Evolutionary conservation across 441 rosid genomes (phyloP).

Genomic region (Geranium incanum): DNA sequence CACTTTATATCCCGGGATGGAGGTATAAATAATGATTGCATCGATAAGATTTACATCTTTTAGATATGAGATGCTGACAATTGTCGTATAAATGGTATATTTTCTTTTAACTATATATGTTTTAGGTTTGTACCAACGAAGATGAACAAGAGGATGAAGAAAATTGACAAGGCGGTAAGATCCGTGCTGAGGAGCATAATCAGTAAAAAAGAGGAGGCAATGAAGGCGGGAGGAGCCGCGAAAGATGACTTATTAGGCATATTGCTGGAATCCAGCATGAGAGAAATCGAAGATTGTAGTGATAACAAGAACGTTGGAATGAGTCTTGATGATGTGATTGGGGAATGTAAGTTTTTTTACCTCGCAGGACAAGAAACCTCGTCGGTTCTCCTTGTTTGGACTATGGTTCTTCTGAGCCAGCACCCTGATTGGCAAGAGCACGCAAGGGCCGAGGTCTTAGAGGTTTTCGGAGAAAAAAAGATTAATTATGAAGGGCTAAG

Average conservation of each 20-base stretch:
- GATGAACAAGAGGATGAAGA: constrained; percentile 28
- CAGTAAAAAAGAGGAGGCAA: constrained; percentile 27
- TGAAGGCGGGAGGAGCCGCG: constrained; percentile 24
- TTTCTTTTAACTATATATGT: too few relatives aligned
- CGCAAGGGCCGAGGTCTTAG: constrained; percentile 11
- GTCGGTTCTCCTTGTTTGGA: constrained; percentile 18
- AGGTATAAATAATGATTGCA: background rate
- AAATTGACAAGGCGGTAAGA: constrained; percentile 27
- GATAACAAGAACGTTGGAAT: constrained; percentile 27
- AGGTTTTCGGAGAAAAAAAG: constrained; percentile 26
- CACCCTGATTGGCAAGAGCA: constrained; percentile 37
- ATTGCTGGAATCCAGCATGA: constrained; percentile 30
- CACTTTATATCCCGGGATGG: background rate
- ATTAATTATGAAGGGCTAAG: constrained; percentile 21
- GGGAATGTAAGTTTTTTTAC: constrained; percentile 44
- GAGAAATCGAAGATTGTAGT: constrained; percentile 23
- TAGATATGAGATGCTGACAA: too few relatives aligned
- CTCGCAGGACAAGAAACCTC: constrained; percentile 46
- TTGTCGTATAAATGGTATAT: too few relatives aligned
- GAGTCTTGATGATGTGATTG: constrained; percentile 36
- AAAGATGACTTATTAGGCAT: constrained; percentile 36
- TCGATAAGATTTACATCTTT: too few relatives aligned
- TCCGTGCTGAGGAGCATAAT: constrained; percentile 23
- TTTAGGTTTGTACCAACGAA: constrained; percentile 34
- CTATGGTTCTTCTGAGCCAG: constrained; percentile 25